Conservation (phyloP, 1,284 basidiomycete genomes). For the Amylostereum areolatum region DNA sequence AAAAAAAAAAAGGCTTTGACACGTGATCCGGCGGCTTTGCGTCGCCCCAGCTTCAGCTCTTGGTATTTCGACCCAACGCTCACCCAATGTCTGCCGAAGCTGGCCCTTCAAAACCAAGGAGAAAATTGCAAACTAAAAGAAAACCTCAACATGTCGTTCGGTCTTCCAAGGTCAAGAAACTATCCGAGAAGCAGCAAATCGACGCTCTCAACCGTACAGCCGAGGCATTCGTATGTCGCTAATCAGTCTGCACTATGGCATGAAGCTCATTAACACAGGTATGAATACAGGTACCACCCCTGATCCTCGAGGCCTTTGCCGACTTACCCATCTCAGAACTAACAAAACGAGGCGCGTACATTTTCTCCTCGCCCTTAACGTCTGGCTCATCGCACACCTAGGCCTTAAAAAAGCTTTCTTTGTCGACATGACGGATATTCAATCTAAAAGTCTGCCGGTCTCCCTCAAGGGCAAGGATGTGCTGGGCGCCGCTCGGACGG, state of each 20-base stretch:
- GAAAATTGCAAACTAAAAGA: conserved; percentile 11
- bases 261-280: conserved; percentile 16
- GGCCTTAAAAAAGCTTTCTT: conserved; percentile 86
- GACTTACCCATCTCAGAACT: conserved; percentile 66
- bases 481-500: conserved; percentile 75
- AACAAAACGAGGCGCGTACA: conserved; percentile 59
- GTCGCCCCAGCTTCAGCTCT: background rate
- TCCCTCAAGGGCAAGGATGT: conserved; percentile 67
- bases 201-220: conserved; percentile 49
- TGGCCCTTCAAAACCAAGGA: conserved; percentile 19
- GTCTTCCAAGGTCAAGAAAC: conserved; percentile 36
- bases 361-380: background rate
- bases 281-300: conserved; percentile 36
- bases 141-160: conserved; percentile 16
- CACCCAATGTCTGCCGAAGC: conserved; percentile 20
- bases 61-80: background rate
- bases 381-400: conserved; percentile 19
- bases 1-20: too few species aligned
- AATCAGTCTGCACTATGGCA: conserved; percentile 5
- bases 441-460: conserved; percentile 56
- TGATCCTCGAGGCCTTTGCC: conserved; percentile 47
- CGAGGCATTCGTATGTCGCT: conserved; percentile 49
- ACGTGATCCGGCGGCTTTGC: too few species aligned
- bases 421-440: conserved; percentile 82
- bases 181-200: conserved; percentile 47